phyloP scores from a whole-genome alignment of 1,139 yeast genomes.

The Maudiozyma humilis region DNA sequence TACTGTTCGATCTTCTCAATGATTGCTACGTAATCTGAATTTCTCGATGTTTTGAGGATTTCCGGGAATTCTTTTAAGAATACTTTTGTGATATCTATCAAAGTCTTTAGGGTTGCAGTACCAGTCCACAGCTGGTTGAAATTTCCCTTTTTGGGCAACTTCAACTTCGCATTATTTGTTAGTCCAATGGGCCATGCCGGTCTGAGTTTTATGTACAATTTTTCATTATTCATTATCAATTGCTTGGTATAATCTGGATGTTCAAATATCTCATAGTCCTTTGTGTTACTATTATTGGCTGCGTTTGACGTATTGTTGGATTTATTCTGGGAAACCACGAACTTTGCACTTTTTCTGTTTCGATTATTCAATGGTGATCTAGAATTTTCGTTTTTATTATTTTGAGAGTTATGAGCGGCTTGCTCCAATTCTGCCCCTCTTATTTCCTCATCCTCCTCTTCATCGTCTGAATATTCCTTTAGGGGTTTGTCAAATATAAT shows the following conservation, averaged over 20 bases:
- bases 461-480: constrained; percentile 5
- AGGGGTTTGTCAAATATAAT: constrained; percentile 6
- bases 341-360: constrained; percentile 3
- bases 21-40: constrained; percentile 29
- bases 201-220: constrained; percentile 22
- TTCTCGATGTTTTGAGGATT: constrained; percentile 25
- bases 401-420: not conserved
- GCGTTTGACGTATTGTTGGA: not conserved
- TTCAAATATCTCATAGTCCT: constrained; percentile 20
- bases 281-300: constrained; percentile 7
- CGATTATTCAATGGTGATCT: constrained; percentile 1
- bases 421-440: not conserved
- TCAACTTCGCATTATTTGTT: constrained; percentile 53
- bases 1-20: constrained; percentile 16
- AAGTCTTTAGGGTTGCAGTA: constrained; percentile 39
- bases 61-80: constrained; percentile 36
- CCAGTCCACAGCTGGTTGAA: constrained; percentile 57
- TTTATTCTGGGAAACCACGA: not conserved
- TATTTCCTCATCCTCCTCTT: not conserved
- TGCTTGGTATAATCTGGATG: constrained; percentile 17
- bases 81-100: constrained; percentile 38
- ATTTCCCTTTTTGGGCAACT: constrained; percentile 44
- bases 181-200: constrained; percentile 50
- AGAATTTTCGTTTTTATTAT: not conserved
- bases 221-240: constrained; percentile 12